Conservation (phyloP, 2,329 filamentous ascomycete species). For the Shiraia bambusicola region DNA sequence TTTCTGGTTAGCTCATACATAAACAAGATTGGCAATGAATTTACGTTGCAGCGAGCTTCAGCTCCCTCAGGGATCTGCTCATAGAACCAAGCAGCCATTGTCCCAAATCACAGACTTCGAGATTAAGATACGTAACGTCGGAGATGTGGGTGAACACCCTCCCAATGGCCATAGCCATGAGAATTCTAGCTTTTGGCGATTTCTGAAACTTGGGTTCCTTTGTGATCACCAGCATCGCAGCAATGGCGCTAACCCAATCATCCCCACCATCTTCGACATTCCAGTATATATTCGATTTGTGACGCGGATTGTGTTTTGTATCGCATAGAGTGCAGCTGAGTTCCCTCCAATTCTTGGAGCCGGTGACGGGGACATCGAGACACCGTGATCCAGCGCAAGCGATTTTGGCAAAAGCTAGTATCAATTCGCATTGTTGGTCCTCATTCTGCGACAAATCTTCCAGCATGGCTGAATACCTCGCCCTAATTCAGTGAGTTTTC, state of each 20-base stretch:
- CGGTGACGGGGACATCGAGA: slow-evolving; percentile 9
- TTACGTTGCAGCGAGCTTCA: slow-evolving; percentile 77
- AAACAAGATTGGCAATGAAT: slow-evolving; percentile 12
- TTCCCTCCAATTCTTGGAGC: slow-evolving; percentile 13
- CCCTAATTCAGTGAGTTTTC: slow-evolving; percentile 20
- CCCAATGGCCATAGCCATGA: slow-evolving; percentile 54
- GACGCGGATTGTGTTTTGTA: slow-evolving; percentile 1
- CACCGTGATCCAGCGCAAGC: slow-evolving; percentile 37
- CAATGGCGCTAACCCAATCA: slow-evolving; percentile 38
- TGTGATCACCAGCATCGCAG: slow-evolving; percentile 33
- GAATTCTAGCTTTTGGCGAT: slow-evolving; percentile 32
- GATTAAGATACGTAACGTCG: slow-evolving; percentile 61
- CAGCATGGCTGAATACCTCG: slow-evolving; percentile 22
- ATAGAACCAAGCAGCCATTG: slow-evolving; percentile 82
- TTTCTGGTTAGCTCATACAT: background rate
- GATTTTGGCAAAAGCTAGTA: slow-evolving; percentile 33
- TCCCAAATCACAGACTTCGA: slow-evolving; percentile 68
- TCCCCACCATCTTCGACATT: slow-evolving; percentile 17
- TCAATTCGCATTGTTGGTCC: slow-evolving; percentile 22
- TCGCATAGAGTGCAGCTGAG: slow-evolving; percentile 33
- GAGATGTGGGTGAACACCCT: slow-evolving; percentile 68
- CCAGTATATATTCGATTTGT: slow-evolving; percentile 24
- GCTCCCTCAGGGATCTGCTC: slow-evolving; percentile 79
- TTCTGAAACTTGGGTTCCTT: slow-evolving; percentile 31
- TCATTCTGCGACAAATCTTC: slow-evolving; percentile 20